A percentile compares a stretch with the other conserved stretches of the same genome.
Evolutionary conservation across 495 filamentous ascomycete species (phyloP).

Genomic region (Terfezia boudieri): DNA sequence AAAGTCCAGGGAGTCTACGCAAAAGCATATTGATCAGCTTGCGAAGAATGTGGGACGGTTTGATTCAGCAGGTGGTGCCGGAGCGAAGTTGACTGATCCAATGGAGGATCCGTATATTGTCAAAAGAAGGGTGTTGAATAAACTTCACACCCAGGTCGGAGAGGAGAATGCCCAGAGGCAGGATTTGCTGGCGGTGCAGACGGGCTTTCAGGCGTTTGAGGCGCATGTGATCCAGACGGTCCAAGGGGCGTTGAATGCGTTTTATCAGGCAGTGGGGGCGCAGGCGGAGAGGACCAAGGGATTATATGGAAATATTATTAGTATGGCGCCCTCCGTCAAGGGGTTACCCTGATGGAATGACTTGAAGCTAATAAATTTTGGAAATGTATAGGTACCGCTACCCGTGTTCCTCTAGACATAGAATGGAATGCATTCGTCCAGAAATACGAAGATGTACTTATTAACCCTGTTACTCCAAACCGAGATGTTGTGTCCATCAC

Average conservation of each 20-base stretch:
- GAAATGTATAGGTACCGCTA: constrained; percentile 27
- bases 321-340: not conserved
- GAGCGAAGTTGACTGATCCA: constrained; percentile 20
- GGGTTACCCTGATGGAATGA: not conserved
- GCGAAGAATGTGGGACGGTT: constrained; percentile 59
- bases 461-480: constrained; percentile 52
- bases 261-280: constrained; percentile 50
- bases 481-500: constrained; percentile 45
- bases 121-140: constrained; percentile 55
- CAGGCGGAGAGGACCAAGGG: constrained; percentile 60
- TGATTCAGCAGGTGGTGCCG: constrained; percentile 27
- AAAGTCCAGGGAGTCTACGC: constrained; percentile 63
- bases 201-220: constrained; percentile 74
- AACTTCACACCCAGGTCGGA: constrained; percentile 70
- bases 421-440: constrained; percentile 72
- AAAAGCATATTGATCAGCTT: constrained; percentile 89
- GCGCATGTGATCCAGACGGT: constrained; percentile 62
- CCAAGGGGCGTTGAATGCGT: constrained; percentile 56
- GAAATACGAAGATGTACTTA: constrained; percentile 45
- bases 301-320: constrained; percentile 66
- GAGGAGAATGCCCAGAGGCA: constrained; percentile 90
- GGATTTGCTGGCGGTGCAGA: constrained; percentile 71
- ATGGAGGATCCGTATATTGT: constrained; percentile 73
- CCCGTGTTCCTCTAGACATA: constrained; percentile 68
- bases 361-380: not conserved